These are phyloP conservation scores for Penicillium manginii DNA, from an alignment of 495 filamentous ascomycete species.

Conservation along the genomic window DNA sequence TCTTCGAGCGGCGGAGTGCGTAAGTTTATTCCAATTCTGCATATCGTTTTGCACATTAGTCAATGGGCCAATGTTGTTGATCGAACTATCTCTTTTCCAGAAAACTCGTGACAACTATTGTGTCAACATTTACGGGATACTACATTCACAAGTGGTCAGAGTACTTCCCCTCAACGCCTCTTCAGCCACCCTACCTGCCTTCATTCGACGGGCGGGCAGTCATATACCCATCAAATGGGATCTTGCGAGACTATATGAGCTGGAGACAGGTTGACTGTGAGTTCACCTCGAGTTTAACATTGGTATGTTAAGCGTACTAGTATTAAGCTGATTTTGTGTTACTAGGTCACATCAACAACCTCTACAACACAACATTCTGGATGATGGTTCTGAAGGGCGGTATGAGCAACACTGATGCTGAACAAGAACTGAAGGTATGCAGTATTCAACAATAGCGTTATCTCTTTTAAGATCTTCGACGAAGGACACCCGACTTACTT, in stretches of 20 bases:
- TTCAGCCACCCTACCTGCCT: constrained; percentile 73
- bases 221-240: constrained; percentile 75
- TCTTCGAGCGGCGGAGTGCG: constrained; percentile 89
- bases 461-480: neutral
- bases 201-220: constrained; percentile 93
- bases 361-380: constrained; percentile 99
- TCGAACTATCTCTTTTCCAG: constrained; percentile 40
- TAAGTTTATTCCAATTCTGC: constrained; percentile 42
- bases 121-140: constrained; percentile 90
- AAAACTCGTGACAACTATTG: constrained; percentile 87
- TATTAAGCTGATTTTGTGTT: neutral
- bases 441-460: too few relatives aligned
- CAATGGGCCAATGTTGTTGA: neutral
- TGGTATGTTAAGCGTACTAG: neutral
- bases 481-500: constrained; percentile 9
- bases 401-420: constrained; percentile 74
- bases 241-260: constrained; percentile 90
- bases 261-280: constrained; percentile 97
- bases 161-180: constrained; percentile 67
- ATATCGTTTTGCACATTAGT: neutral
- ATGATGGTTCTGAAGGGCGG: constrained; percentile 76
- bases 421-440: constrained; percentile 70
- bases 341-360: constrained; percentile 92
- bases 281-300: constrained; percentile 26
- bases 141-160: constrained; percentile 81